Evolutionary conservation across 176 grass and related monocot genomes (phyloP).

Genomic region (Rhipidocladum racemiflorum): DNA sequence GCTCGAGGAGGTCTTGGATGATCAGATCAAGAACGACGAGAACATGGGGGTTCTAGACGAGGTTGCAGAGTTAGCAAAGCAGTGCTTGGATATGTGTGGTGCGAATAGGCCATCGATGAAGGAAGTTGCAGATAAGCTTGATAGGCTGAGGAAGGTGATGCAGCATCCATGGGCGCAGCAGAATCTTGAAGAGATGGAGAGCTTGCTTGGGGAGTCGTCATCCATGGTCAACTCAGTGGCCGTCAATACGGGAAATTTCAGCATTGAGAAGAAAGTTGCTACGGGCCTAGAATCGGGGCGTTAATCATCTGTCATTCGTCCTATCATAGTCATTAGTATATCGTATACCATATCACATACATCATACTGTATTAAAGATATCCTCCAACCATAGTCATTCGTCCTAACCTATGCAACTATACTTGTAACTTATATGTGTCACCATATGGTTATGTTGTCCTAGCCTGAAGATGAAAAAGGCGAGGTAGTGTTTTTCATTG

Average conservation of each 20-base stretch:
- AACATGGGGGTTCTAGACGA: not conserved
- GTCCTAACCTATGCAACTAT: too few species aligned
- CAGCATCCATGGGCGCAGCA: not conserved
- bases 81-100: conserved; percentile 11
- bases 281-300: not conserved
- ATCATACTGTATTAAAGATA: too few species aligned
- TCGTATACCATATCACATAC: too few species aligned
- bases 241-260: not conserved
- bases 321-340: too few species aligned
- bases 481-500: too few species aligned
- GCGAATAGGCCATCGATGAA: conserved; percentile 14
- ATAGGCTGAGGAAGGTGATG: not conserved
- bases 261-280: not conserved
- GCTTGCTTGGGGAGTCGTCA: not conserved
- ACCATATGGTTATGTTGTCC: too few species aligned
- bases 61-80: conserved; percentile 17
- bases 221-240: not conserved
- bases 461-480: too few species aligned
- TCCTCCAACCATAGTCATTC: too few species aligned
- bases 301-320: too few species aligned
- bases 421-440: too few species aligned
- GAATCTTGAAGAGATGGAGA: not conserved
- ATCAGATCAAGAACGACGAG: not conserved
- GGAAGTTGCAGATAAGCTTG: conserved; percentile 11
- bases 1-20: not conserved